Evolutionary conservation across 345 rosid species (phyloP).

Genomic region (Populus euphratica): DNA sequence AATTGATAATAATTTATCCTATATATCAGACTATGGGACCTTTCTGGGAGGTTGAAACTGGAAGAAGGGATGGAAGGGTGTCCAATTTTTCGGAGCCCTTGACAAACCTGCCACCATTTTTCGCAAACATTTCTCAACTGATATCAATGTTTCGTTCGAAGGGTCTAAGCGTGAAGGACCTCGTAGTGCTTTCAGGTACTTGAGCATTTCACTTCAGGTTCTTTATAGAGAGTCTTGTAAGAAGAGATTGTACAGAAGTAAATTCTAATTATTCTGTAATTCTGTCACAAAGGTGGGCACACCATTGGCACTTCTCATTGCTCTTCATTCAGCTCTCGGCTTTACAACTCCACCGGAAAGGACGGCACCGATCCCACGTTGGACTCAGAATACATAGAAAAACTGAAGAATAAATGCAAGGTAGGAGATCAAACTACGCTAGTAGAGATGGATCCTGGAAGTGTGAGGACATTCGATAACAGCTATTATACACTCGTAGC

Average conservation of each 20-base stretch:
- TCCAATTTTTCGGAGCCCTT: conserved; percentile 34
- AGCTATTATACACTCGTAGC: conserved; percentile 42
- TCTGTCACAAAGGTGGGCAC: conserved; percentile 44
- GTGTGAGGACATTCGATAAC: conserved; percentile 53
- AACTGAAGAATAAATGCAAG: conserved; percentile 40
- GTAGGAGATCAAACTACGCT: conserved; percentile 43
- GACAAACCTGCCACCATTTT: conserved; percentile 33
- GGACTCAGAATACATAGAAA: conserved; percentile 35
- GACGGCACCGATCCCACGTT: conserved; percentile 50
- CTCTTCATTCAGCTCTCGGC: conserved; percentile 38
- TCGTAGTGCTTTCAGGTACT: conserved; percentile 58
- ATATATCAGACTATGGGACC: conserved; percentile 36
- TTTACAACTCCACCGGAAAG: conserved; percentile 70
- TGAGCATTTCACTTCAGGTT: background rate
- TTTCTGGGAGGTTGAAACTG: conserved; percentile 53
- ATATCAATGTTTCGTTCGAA: conserved; percentile 20
- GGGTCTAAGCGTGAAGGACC: conserved; percentile 51
- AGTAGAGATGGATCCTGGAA: conserved; percentile 73
- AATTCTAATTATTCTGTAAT: background rate
- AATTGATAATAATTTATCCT: background rate
- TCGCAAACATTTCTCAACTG: conserved; percentile 33
- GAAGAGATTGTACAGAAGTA: background rate
- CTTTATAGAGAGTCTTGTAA: background rate
- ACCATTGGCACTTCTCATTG: conserved; percentile 70
- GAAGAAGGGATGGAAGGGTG: conserved; percentile 63